Evolutionary conservation across 805 yeast genomes (phyloP).

Genomic region (Candida mattraensis): DNA sequence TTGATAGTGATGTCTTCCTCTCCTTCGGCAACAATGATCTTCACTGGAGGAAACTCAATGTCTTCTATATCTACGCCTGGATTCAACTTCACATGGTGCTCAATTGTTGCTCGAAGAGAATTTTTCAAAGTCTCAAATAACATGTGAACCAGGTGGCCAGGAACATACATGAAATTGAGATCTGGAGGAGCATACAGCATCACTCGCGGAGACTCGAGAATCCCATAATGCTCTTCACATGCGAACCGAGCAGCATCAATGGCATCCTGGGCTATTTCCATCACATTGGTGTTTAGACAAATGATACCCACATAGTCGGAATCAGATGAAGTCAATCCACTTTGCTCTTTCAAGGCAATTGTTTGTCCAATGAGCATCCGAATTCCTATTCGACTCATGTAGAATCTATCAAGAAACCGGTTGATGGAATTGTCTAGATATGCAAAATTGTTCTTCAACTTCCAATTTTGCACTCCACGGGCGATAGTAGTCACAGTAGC

Average conservation of each 20-base stretch:
- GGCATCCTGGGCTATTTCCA: conserved; percentile 82
- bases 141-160: conserved; percentile 91
- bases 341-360: conserved; percentile 56
- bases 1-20: conserved; percentile 88
- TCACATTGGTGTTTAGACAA: conserved; percentile 79
- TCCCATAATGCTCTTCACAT: conserved; percentile 87
- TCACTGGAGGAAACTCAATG: conserved; percentile 76
- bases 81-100: conserved; percentile 62
- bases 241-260: conserved; percentile 88
- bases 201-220: conserved; percentile 83
- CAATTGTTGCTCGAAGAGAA: conserved; percentile 86
- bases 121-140: conserved; percentile 84
- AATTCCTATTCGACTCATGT: conserved; percentile 89
- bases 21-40: conserved; percentile 85
- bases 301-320: conserved; percentile 85
- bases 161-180: conserved; percentile 85
- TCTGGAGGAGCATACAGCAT: conserved; percentile 74
- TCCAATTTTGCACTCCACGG: conserved; percentile 92
- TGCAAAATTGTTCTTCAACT: conserved; percentile 44
- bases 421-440: conserved; percentile 73
- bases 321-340: conserved; percentile 40
- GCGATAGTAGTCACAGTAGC: conserved; percentile 93
- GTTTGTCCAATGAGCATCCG: conserved; percentile 95
- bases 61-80: conserved; percentile 55
- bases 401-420: conserved; percentile 78